Percentiles rank a stretch among this genome's conserved stretches.
These are phyloP conservation scores for Citropsis articulata DNA, from an alignment of 345 rosid genomes.

Conservation along the genomic window DNA sequence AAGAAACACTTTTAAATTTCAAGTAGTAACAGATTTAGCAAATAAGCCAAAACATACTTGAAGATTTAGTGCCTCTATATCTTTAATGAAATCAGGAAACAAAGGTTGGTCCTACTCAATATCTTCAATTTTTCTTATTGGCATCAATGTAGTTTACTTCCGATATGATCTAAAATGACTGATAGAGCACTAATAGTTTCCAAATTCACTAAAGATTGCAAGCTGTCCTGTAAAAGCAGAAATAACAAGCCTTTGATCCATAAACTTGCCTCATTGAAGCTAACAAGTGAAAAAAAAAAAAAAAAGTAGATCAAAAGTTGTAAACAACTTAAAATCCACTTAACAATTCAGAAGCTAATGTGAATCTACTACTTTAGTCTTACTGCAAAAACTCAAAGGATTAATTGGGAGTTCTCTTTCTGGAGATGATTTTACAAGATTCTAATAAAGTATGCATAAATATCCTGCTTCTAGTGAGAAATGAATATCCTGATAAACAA, in stretches of 20 bases:
- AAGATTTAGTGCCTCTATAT: not conserved
- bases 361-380: not conserved
- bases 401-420: not conserved
- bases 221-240: not conserved
- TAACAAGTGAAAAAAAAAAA: not conserved
- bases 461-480: too few relatives aligned
- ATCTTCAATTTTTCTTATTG: not conserved
- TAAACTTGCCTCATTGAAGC: not conserved
- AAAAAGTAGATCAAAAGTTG: not conserved
- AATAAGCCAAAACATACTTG: not conserved
- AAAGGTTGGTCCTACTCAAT: not conserved
- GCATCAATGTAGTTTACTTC: not conserved
- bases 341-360: not conserved
- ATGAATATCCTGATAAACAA: not conserved
- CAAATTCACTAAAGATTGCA: not conserved
- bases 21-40: not conserved
- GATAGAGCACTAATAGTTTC: not conserved
- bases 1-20: slow-evolving; percentile 5
- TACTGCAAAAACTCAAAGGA: not conserved
- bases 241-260: not conserved
- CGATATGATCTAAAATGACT: not conserved
- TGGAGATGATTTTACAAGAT: too few relatives aligned
- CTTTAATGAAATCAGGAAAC: not conserved
- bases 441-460: too few relatives aligned
- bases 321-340: not conserved